Percentiles rank a stretch among this genome's conserved stretches.
Evolutionary conservation across 257 asterid genomes (phyloP).

Genomic region (Scutellaria barbata): DNA sequence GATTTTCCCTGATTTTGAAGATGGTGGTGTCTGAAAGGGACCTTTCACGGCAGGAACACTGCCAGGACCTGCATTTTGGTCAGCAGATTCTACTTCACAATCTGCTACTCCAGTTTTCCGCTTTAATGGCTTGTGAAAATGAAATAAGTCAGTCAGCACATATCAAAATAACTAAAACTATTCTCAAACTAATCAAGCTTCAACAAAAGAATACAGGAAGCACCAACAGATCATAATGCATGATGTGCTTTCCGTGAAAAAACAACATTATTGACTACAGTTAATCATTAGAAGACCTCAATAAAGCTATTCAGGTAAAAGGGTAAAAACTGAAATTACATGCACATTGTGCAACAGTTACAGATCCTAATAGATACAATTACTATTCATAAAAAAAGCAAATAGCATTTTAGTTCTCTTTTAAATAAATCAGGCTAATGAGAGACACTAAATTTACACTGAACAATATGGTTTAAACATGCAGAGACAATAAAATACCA

Average conservation of each 20-base stretch:
- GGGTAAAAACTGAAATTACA: slow-evolving; percentile 3
- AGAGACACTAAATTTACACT: background rate
- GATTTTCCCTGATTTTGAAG: slow-evolving; percentile 74
- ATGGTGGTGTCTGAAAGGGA: slow-evolving; percentile 63
- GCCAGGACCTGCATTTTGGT: slow-evolving; percentile 52
- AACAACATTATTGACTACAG: background rate
- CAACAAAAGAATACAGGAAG: slow-evolving; percentile 22
- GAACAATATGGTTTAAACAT: too few species aligned
- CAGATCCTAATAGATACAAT: slow-evolving; percentile 15
- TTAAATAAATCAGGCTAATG: background rate
- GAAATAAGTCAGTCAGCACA: slow-evolving; percentile 32
- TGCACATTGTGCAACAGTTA: background rate
- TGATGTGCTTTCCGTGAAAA: slow-evolving; percentile 4
- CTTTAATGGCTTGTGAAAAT: slow-evolving; percentile 58
- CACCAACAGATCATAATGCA: slow-evolving; percentile 1
- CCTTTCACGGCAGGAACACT: slow-evolving; percentile 41
- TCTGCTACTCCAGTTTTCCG: slow-evolving; percentile 60
- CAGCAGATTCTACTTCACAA: slow-evolving; percentile 52
- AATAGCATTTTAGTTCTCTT: slow-evolving; percentile 15
- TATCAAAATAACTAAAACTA: background rate
- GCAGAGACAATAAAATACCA: background rate
- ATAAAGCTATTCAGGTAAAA: background rate
- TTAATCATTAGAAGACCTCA: slow-evolving; percentile 4
- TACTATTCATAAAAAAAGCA: slow-evolving; percentile 6
- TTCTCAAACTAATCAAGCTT: slow-evolving; percentile 17